These are phyloP conservation scores for Aspergillus panamensis DNA, from an alignment of 495 filamentous ascomycete genomes.

Conservation along the genomic window DNA sequence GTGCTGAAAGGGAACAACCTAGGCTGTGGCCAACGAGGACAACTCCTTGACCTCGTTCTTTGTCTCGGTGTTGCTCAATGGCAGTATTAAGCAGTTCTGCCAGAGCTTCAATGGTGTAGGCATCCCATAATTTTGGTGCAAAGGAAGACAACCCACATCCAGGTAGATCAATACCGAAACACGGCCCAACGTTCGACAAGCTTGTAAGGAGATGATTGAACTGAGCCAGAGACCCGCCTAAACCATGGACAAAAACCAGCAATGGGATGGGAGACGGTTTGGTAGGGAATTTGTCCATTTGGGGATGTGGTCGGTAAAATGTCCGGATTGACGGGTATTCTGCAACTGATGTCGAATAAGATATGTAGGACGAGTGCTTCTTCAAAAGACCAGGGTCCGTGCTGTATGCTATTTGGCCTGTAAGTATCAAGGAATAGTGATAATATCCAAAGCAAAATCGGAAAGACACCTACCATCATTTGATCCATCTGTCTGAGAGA, in stretches of 20 bases:
- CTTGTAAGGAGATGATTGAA: slow-evolving; percentile 80
- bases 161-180: slow-evolving; percentile 84
- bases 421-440: slow-evolving; percentile 1
- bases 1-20: slow-evolving; percentile 73
- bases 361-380: slow-evolving; percentile 67
- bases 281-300: slow-evolving; percentile 70
- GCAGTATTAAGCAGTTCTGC: slow-evolving; percentile 67
- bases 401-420: slow-evolving; percentile 28
- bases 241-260: slow-evolving; percentile 85
- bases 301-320: slow-evolving; percentile 77
- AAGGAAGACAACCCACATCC: slow-evolving; percentile 81
- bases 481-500: slow-evolving; percentile 26
- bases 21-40: slow-evolving; percentile 85
- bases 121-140: slow-evolving; percentile 64
- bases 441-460: neutral
- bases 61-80: slow-evolving; percentile 67
- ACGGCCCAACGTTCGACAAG: slow-evolving; percentile 80
- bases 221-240: slow-evolving; percentile 85
- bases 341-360: slow-evolving; percentile 65
- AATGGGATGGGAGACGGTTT: slow-evolving; percentile 72
- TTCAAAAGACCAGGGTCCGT: slow-evolving; percentile 74
- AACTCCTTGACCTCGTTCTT: slow-evolving; percentile 64
- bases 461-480: slow-evolving; percentile 31
- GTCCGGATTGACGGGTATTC: slow-evolving; percentile 77
- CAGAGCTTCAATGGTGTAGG: slow-evolving; percentile 74